phyloP scores from a whole-genome alignment of 2,329 filamentous ascomycete genomes.

The Leptographium flavum region DNA sequence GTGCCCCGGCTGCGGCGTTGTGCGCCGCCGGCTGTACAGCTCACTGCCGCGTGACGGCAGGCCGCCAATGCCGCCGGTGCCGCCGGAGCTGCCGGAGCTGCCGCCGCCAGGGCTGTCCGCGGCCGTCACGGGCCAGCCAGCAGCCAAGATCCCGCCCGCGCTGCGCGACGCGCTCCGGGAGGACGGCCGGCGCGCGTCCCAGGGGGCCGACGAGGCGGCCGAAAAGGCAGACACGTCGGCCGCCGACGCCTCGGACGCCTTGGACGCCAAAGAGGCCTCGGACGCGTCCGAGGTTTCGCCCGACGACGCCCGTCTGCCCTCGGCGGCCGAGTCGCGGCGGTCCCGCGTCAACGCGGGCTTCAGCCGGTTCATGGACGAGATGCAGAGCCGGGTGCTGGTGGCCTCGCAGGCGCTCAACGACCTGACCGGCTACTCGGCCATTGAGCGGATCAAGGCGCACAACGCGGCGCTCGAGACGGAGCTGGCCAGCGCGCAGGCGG shows the following conservation, averaged over 20 bases:
- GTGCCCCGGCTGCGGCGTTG: neutral
- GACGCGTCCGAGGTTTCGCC: too few relatives aligned
- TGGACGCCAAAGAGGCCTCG: too few relatives aligned
- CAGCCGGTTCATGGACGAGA: slow-evolving; percentile 67
- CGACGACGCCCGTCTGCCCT: slow-evolving; percentile 22
- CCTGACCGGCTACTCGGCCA: slow-evolving; percentile 84
- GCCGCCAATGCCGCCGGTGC: neutral
- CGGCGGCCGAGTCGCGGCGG: slow-evolving; percentile 28
- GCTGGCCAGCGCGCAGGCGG: slow-evolving; percentile 43
- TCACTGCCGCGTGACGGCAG: neutral
- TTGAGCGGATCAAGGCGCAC: slow-evolving; percentile 68
- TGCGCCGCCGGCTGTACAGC: neutral
- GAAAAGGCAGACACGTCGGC: neutral
- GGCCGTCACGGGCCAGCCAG: too few relatives aligned
- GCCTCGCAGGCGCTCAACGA: slow-evolving; percentile 85
- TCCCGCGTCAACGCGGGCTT: slow-evolving; percentile 34
- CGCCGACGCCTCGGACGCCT: too few relatives aligned
- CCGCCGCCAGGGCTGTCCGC: neutral
- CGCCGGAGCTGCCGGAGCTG: neutral
- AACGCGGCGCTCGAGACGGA: slow-evolving; percentile 54
- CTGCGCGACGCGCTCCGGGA: too few relatives aligned
- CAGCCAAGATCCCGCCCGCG: too few relatives aligned
- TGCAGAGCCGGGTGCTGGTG: slow-evolving; percentile 72
- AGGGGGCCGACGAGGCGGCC: neutral
- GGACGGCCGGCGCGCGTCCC: too few relatives aligned